A percentile compares a stretch with the other conserved stretches of the same genome.
Conservation (phyloP, 495 filamentous ascomycete genomes). For the Hypoxylon crocopeplum region DNA sequence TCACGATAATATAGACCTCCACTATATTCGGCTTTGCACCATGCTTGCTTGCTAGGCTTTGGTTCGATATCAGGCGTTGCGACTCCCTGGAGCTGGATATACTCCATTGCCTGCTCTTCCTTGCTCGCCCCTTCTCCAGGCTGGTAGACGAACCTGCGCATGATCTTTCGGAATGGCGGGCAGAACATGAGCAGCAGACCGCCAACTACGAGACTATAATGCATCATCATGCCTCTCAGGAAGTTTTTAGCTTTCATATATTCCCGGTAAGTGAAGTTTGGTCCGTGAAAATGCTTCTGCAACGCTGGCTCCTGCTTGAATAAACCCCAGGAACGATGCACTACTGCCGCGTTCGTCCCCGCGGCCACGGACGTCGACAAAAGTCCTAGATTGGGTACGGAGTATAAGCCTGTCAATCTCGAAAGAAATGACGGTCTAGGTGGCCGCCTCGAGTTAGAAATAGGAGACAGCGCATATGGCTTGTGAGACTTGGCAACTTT, state of each 20-base stretch:
- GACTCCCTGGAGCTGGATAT: slow-evolving; percentile 69
- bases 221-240: slow-evolving; percentile 62
- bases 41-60: slow-evolving; percentile 53
- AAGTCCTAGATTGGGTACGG: slow-evolving; percentile 69
- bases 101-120: slow-evolving; percentile 63
- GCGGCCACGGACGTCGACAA: slow-evolving; percentile 67
- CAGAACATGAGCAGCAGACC: slow-evolving; percentile 56
- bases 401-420: slow-evolving; percentile 66
- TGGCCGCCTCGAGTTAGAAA: slow-evolving; percentile 57
- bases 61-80: slow-evolving; percentile 65
- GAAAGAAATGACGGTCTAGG: slow-evolving; percentile 44
- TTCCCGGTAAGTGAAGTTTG: slow-evolving; percentile 74
- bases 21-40: slow-evolving; percentile 63
- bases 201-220: slow-evolving; percentile 61
- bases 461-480: slow-evolving; percentile 73
- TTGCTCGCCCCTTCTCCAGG: slow-evolving; percentile 72
- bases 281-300: slow-evolving; percentile 65
- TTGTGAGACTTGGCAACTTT: slow-evolving; percentile 61
- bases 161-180: slow-evolving; percentile 45
- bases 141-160: slow-evolving; percentile 56
- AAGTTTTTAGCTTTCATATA: slow-evolving; percentile 68
- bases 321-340: slow-evolving; percentile 80
- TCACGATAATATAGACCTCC: slow-evolving; percentile 70
- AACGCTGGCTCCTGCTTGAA: slow-evolving; percentile 56
- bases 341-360: slow-evolving; percentile 67